A percentile compares a stretch with the other conserved stretches of the same genome.
Conservation (phyloP, 2,329 filamentous ascomycete genomes). For the Xylariaceae sp. region DNA sequence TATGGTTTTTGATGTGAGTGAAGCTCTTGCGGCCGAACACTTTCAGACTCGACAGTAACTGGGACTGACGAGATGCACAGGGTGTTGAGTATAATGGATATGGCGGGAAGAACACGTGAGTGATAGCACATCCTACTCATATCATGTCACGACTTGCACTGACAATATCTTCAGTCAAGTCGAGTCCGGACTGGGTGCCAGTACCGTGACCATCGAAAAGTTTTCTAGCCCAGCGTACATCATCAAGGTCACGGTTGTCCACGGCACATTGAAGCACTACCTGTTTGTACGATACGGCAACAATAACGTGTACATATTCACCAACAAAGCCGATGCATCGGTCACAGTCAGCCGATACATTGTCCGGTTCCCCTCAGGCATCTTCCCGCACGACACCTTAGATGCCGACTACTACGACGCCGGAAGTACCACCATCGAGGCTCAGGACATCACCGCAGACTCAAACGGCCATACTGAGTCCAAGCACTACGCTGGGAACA, state of each 20-base stretch:
- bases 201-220: conserved; percentile 25
- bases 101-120: conserved; percentile 23
- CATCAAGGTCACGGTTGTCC: conserved; percentile 31
- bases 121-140: not conserved
- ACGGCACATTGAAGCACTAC: conserved; percentile 31
- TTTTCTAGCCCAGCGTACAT: conserved; percentile 22
- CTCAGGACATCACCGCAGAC: conserved; percentile 24
- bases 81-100: conserved; percentile 30
- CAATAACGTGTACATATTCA: conserved; percentile 37
- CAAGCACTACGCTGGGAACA: conserved; percentile 36
- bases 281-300: conserved; percentile 32
- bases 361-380: conserved; percentile 27
- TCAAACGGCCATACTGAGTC: conserved; percentile 30
- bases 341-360: conserved; percentile 36
- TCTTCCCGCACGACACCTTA: conserved; percentile 23
- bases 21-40: too few species aligned
- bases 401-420: conserved; percentile 29
- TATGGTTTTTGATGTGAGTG: too few species aligned
- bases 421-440: conserved; percentile 30
- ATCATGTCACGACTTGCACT: not conserved
- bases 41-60: too few species aligned
- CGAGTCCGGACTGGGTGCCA: conserved; percentile 27
- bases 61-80: too few species aligned
- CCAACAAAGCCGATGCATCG: conserved; percentile 35
- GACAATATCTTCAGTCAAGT: conserved; percentile 17